phyloP scores from a whole-genome alignment of 2,329 filamentous ascomycete genomes.

The Cordyceps tenuipes region DNA sequence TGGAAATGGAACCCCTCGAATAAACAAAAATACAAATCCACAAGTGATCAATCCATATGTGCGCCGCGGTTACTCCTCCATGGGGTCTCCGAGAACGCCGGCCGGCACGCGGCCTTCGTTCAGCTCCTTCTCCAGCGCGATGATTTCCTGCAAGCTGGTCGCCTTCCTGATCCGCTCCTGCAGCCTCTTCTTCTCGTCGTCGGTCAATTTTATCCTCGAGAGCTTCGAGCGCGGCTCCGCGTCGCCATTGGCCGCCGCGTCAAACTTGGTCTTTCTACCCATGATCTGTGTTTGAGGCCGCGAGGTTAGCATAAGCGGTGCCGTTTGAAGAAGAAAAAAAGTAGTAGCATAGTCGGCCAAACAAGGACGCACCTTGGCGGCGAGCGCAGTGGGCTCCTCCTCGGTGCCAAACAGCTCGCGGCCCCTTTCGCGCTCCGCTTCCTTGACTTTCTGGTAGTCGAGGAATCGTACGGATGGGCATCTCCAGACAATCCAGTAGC shows the following conservation, averaged over 20 bases:
- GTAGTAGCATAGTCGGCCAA: too few relatives aligned
- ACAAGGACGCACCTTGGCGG: conserved; percentile 49
- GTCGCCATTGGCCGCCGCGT: conserved; percentile 38
- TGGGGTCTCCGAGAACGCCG: conserved; percentile 48
- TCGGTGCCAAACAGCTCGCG: conserved; percentile 74
- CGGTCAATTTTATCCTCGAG: conserved; percentile 75
- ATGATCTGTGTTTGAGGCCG: conserved; percentile 51
- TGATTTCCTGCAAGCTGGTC: conserved; percentile 83
- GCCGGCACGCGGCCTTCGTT: conserved; percentile 79
- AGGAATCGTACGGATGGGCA: conserved; percentile 81
- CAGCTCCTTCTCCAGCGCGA: conserved; percentile 80
- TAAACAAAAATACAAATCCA: not conserved
- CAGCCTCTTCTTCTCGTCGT: conserved; percentile 76
- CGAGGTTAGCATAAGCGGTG: not conserved
- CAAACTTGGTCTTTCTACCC: conserved; percentile 73
- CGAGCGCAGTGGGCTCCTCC: conserved; percentile 71
- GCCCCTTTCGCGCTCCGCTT: conserved; percentile 69
- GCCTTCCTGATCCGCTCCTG: conserved; percentile 84
- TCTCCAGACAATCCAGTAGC: conserved; percentile 83
- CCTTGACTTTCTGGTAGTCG: conserved; percentile 86
- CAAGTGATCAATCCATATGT: conserved; percentile 1
- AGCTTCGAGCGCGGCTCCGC: conserved; percentile 48
- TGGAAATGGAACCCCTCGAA: not conserved
- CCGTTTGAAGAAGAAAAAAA: not conserved
- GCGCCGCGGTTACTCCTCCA: conserved; percentile 47